Conservation (phyloP, 2,329 filamentous ascomycete genomes). For the Pseudocercospora cruenta region DNA sequence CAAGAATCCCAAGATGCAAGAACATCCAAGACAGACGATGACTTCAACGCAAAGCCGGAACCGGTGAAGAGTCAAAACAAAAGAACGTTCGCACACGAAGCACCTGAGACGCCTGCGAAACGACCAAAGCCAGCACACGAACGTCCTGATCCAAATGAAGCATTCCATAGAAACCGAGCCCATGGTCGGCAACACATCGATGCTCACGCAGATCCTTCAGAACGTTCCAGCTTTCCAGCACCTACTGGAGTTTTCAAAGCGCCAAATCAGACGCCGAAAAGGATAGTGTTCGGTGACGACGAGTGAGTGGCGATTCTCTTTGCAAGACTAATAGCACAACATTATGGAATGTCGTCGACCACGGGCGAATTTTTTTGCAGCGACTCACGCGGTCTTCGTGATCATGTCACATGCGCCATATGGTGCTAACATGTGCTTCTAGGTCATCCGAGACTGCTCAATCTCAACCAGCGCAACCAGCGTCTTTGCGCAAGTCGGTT, state of each 20-base stretch:
- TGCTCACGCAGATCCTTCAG: constrained; percentile 11
- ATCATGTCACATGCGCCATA: neutral
- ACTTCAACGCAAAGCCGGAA: neutral
- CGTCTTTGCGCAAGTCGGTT: constrained; percentile 57
- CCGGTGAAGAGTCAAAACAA: constrained; percentile 13
- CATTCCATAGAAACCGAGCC: constrained; percentile 12
- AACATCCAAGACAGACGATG: neutral
- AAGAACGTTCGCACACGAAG: constrained; percentile 4
- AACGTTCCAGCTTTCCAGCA: constrained; percentile 16
- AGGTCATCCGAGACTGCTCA: constrained; percentile 7
- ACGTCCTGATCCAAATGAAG: neutral
- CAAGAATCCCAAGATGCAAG: constrained; percentile 11
- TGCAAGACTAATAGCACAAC: neutral
- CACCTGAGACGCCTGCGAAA: constrained; percentile 18
- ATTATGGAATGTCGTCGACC: neutral
- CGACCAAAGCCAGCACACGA: constrained; percentile 12
- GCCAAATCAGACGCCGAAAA: constrained; percentile 23
- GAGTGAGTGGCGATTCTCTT: constrained; percentile 22
- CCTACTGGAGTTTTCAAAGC: constrained; percentile 23
- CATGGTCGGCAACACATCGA: constrained; percentile 1
- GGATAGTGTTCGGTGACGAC: constrained; percentile 29
- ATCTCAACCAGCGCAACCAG: constrained; percentile 9
- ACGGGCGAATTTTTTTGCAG: neutral
- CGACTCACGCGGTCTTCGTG: neutral
- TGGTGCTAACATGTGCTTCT: neutral